Evolutionary conservation across 345 rosid species (phyloP).

Genomic region (Jatropha curcas): DNA sequence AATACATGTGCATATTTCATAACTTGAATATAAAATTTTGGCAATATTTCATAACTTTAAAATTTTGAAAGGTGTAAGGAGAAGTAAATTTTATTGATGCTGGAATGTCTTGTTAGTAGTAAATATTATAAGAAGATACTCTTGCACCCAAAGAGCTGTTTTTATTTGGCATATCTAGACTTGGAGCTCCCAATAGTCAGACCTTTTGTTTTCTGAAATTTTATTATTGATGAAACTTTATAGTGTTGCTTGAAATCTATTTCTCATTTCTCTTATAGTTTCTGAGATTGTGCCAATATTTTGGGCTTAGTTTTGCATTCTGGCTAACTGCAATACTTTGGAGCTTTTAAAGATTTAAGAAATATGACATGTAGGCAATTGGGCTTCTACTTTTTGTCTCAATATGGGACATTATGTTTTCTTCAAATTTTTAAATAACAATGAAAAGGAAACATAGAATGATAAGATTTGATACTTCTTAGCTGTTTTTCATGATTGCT

Average conservation of each 20-base stretch:
- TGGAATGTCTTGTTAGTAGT: neutral
- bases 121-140: neutral
- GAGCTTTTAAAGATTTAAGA: neutral
- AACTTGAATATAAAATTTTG: neutral
- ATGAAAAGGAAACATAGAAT: neutral
- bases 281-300: neutral
- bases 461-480: neutral
- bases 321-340: neutral
- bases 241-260: neutral
- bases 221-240: neutral
- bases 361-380: constrained; percentile 1
- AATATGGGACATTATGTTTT: neutral
- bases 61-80: neutral
- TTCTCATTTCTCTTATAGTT: neutral
- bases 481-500: neutral
- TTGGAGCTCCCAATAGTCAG: neutral
- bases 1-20: neutral
- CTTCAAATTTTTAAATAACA: neutral
- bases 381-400: neutral
- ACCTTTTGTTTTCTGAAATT: neutral
- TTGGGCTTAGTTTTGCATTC: neutral
- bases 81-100: neutral
- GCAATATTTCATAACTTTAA: neutral
- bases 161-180: neutral
- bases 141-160: neutral